Base-by-base conservation (phyloP, 2,329 filamentous ascomycete species). In the Aspergillus sp. region DNA sequence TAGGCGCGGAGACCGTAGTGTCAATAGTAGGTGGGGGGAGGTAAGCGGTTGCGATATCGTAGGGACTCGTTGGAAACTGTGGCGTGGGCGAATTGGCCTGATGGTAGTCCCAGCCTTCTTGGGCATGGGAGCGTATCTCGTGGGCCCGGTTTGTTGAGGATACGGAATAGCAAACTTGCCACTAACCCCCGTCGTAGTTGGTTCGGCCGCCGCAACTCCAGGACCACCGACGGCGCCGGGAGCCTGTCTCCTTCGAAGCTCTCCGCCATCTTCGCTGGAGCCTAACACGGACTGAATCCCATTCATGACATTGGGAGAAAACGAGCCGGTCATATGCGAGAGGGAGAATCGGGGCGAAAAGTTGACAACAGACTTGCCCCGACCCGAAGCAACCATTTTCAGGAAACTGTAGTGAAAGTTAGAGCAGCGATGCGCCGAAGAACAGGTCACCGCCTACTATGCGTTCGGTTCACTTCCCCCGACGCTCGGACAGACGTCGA, bases 281-380 rank as follows among this genome's bases (percentile, higher is more conserved):
- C 56, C 26, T 46, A 53, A 33, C 47, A 61, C n/a, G 45, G 45
- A 28, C 59, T 62, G 5, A 53, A 66, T 40, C 42, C 53, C 29
- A 51, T 66, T 34, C 8, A 33, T 29, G 5, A 41, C 20, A 15
- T 47, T 49, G 1, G 63, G 38, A 1, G 67, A 58, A 46, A 79
- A 79, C 4, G 58, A 58, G 24, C 78, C 78, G 2, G 69, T 77
- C 78, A 82, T 81, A 44, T 68, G 69, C 8, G 64, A 64, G 32
- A 82, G 60, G n/a, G 72, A 69, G 57, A 84, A 84, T 40, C 78
- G 75, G 30, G 62, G 46, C 8, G 77, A 80, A 51, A 69, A 81
- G 47, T 72, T 75, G 35, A 67, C 71, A 13, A 76, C 61, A 3
- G 66, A 69, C 19, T 70, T 70, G n/a, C 66, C 64, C 12, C 65